phyloP scores from a whole-genome alignment of 2,329 filamentous ascomycete species.

The Beauveria varroae region DNA sequence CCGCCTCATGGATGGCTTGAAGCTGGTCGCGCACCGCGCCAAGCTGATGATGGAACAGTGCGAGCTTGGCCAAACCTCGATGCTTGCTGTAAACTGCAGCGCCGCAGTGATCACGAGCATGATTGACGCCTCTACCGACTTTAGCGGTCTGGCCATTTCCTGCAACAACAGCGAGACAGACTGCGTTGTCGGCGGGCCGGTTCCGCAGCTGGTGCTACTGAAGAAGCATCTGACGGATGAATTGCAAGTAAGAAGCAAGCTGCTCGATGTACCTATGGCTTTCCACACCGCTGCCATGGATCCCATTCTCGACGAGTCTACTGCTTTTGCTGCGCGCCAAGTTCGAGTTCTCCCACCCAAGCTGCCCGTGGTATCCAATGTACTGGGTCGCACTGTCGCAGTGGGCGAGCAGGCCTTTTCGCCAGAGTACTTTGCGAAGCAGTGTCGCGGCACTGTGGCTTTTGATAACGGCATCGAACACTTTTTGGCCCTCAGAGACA shows the following conservation, averaged over 20 bases:
- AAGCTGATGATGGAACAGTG: conserved; percentile 16
- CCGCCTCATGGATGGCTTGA: conserved; percentile 15
- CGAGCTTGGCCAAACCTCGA: conserved; percentile 13
- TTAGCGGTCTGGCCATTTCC: conserved; percentile 18
- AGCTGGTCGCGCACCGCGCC: conserved; percentile 17
- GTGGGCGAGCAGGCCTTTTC: not conserved
- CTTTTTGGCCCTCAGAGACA: not conserved
- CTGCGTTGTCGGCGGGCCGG: conserved; percentile 22
- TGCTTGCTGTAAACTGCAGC: conserved; percentile 16
- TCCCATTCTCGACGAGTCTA: conserved; percentile 17
- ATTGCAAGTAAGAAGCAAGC: conserved; percentile 20
- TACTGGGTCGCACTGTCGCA: conserved; percentile 9
- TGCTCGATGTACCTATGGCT: conserved; percentile 19
- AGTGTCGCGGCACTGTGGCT: not conserved
- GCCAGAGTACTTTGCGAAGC: not conserved
- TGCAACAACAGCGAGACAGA: conserved; percentile 25
- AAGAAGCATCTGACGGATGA: conserved; percentile 11
- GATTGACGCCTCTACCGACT: not conserved
- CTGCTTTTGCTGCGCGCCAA: conserved; percentile 3
- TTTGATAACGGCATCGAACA: not conserved
- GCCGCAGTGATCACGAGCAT: conserved; percentile 13
- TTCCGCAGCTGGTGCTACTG: conserved; percentile 10
- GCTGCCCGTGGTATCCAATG: conserved; percentile 15
- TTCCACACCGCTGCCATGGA: conserved; percentile 24
- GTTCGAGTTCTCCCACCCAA: not conserved